Evolutionary conservation across 352 stramenopile species (phyloP).

Genomic region (Hyaloperonospora brassicae): DNA sequence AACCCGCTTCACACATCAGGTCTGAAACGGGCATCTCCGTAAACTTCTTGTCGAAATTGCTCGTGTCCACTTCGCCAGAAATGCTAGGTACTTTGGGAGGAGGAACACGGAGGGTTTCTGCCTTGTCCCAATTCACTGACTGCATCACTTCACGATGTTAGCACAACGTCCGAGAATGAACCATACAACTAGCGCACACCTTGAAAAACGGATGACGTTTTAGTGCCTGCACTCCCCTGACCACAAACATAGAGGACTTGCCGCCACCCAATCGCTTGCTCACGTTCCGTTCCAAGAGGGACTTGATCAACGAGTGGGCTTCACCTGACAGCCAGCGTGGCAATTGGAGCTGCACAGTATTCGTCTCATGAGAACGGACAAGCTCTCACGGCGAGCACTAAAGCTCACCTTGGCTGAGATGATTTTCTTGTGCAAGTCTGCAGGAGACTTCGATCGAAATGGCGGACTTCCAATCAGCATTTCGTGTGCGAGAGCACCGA

Average conservation of each 20-base stretch:
- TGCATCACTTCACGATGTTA: constrained; percentile 12
- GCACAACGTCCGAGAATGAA: neutral
- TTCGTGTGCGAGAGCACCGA: constrained; percentile 70
- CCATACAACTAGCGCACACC: constrained; percentile 17
- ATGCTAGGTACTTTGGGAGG: constrained; percentile 88
- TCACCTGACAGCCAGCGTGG: constrained; percentile 77
- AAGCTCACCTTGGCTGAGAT: constrained; percentile 49
- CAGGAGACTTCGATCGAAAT: constrained; percentile 63
- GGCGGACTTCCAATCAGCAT: constrained; percentile 73
- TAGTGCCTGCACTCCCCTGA: constrained; percentile 91
- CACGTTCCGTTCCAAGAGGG: constrained; percentile 94
- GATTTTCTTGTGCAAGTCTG: constrained; percentile 72
- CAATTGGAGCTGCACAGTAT: constrained; percentile 44
- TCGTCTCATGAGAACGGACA: neutral
- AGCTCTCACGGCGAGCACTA: neutral
- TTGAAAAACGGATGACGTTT: constrained; percentile 94
- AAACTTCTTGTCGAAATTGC: constrained; percentile 93
- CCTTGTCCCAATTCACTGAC: constrained; percentile 88
- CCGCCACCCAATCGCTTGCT: constrained; percentile 89
- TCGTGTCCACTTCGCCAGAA: constrained; percentile 84
- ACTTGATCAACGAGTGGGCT: constrained; percentile 92
- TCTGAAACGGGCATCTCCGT: constrained; percentile 62
- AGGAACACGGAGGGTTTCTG: constrained; percentile 84
- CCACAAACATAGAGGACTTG: constrained; percentile 96
- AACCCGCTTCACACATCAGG: constrained; percentile 45